Evolutionary conservation across 176 grass and related monocot species (phyloP), one percentile per base, ranked within the genome.

Genomic region (Carex scoparia): DNA sequence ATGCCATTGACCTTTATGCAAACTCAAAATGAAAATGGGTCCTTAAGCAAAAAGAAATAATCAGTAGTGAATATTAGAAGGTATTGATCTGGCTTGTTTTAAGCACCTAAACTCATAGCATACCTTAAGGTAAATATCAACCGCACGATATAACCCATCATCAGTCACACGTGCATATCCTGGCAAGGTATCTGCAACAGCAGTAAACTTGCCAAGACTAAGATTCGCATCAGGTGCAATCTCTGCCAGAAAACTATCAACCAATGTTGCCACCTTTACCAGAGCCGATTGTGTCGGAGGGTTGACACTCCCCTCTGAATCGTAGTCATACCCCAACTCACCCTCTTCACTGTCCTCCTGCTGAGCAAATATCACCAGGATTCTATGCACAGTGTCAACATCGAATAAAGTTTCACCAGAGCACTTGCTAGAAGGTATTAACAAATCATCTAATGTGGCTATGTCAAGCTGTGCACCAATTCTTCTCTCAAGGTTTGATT

Each of bases 101-200:
- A 55, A 75, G 48, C 28, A 31, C 23, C 10, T 76, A 76, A 54
- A 55, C 57, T 46, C 28, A 23, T 6, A 7, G 15, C 44, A 49
- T 86, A 90, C 92, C 90, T 94, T 94, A 4, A 94, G 69, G 64
- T 94, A 94, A 78, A 94, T 87, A 84, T 94, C 92, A 64, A 94
- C 73, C 8, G 92, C 88, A 0, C 92, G 86, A 85, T 94, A 94
- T 77, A 94, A 83, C 11, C 89, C 92, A 61, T 94, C 92, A 27
- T 90, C 87, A 27, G 82, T 66, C 37, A 87, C 78, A 11, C 88
- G 90, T 66, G 92, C 87, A 83, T 90, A 94, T 31, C 84, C 86
- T 42, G 92, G 92, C 73, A 94, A 84, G 65, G 86, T 80, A 32
- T 91, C 86, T 4, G 90, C 90, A 65, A 94, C 65, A 53, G 83